A percentile compares a stretch with the other conserved stretches of the same genome.
Evolutionary conservation across 768 basidiomycete genomes (phyloP).

Genomic region (Clavaria fumosa): DNA sequence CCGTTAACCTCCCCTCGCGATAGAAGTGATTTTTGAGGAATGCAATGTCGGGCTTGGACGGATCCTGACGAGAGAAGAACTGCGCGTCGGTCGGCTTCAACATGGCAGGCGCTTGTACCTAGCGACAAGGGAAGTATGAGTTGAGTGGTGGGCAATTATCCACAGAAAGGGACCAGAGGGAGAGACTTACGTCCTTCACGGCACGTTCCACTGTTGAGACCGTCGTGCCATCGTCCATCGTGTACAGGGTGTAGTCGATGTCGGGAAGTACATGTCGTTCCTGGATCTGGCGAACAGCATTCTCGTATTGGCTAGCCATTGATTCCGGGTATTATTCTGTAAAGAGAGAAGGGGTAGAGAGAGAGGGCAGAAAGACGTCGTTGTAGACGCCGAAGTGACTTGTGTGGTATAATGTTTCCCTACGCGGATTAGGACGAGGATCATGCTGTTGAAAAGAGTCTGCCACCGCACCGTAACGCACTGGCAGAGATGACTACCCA

Average conservation of each 20-base stretch:
- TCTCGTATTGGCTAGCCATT: conserved; percentile 35
- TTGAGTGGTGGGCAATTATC: too few species aligned
- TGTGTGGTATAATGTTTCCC: too few species aligned
- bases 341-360: too few species aligned
- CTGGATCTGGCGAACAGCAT: conserved; percentile 53
- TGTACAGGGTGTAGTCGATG: conserved; percentile 85
- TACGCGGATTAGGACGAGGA: too few species aligned
- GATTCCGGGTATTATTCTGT: too few species aligned
- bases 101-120: conserved; percentile 99
- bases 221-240: conserved; percentile 80
- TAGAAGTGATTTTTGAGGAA: conserved; percentile 99
- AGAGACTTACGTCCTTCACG: conserved; percentile 71
- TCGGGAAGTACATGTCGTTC: conserved; percentile 36
- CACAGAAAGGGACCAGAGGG: not conserved
- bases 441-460: too few species aligned
- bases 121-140: not conserved
- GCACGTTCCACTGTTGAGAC: conserved; percentile 92
- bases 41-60: conserved; percentile 83
- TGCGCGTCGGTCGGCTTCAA: conserved; percentile 80
- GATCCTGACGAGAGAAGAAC: conserved; percentile 76
- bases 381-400: too few species aligned
- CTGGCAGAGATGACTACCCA: too few species aligned
- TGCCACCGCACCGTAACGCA: too few species aligned
- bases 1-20: conserved; percentile 83
- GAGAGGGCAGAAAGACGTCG: too few species aligned